phyloP scores from a whole-genome alignment of 805 yeast genomes.

The Dipodascus geniculatus region DNA sequence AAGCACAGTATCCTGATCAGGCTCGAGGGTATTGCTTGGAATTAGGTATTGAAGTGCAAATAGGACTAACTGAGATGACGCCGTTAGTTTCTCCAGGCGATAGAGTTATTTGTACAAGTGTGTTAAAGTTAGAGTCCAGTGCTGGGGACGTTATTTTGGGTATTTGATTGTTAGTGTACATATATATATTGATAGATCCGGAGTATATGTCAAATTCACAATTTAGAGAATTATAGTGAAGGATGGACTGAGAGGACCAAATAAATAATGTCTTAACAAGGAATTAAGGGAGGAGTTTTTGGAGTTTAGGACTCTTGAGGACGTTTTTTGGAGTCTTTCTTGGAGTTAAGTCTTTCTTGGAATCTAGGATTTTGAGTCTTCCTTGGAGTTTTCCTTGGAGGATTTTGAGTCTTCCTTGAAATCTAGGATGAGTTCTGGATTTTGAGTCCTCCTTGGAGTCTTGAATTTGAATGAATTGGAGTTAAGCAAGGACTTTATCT shows the following conservation, averaged over 20 bases:
- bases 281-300: too few relatives aligned
- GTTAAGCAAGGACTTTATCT: constrained; percentile 30
- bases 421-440: background rate
- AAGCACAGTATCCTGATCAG: constrained; percentile 19
- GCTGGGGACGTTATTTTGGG: constrained; percentile 32
- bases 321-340: too few relatives aligned
- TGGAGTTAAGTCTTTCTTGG: too few relatives aligned
- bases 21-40: constrained; percentile 39
- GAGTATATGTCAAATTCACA: background rate
- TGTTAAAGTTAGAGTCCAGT: constrained; percentile 32
- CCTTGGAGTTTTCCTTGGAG: too few relatives aligned
- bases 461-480: too few relatives aligned
- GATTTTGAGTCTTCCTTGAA: too few relatives aligned
- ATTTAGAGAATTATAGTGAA: background rate
- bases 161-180: constrained; percentile 13
- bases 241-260: background rate
- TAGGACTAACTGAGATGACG: constrained; percentile 16
- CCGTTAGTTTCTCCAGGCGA: constrained; percentile 31
- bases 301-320: too few relatives aligned
- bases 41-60: constrained; percentile 36
- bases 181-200: too few relatives aligned
- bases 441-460: too few relatives aligned
- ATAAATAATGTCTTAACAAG: background rate
- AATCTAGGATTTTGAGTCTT: too few relatives aligned
- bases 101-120: constrained; percentile 32